Percentiles rank a stretch among this genome's conserved stretches.
phyloP scores from a whole-genome alignment of 23 red algal species.

The Agarophyton chilense region DNA sequence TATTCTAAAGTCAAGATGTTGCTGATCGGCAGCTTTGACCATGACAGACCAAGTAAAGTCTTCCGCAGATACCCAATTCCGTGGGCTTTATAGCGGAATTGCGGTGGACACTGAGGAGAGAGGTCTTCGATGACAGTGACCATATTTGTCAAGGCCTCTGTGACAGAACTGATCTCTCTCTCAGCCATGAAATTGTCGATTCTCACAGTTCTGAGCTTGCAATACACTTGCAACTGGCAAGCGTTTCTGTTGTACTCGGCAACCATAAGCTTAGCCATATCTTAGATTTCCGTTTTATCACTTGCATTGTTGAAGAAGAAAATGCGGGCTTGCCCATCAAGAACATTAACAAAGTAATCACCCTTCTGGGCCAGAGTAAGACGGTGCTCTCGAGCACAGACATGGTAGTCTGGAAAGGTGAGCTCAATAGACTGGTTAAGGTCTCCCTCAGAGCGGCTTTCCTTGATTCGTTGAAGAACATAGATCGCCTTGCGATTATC shows the following conservation, averaged over 20 bases:
- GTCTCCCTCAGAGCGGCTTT: background rate
- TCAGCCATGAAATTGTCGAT: background rate
- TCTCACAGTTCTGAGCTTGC: background rate
- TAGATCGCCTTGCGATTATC: background rate
- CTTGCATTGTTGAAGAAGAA: slow-evolving; percentile 32
- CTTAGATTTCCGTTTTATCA: background rate
- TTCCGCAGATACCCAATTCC: background rate
- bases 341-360: too few relatives aligned
- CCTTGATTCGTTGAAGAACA: background rate
- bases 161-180: background rate
- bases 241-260: slow-evolving; percentile 1
- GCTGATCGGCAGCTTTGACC: background rate
- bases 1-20: too few relatives aligned
- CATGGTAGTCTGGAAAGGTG: background rate
- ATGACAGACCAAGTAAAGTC: background rate
- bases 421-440: background rate
- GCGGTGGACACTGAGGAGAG: background rate
- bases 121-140: background rate
- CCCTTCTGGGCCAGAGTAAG: background rate
- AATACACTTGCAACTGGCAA: background rate
- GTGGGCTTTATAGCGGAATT: background rate
- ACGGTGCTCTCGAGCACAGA: background rate
- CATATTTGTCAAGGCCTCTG: background rate
- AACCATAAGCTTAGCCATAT: slow-evolving; percentile 8
- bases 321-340: slow-evolving; percentile 12